These are phyloP conservation scores for Peribolospora baueri DNA, from an alignment of 768 basidiomycete species.

Conservation along the genomic window DNA sequence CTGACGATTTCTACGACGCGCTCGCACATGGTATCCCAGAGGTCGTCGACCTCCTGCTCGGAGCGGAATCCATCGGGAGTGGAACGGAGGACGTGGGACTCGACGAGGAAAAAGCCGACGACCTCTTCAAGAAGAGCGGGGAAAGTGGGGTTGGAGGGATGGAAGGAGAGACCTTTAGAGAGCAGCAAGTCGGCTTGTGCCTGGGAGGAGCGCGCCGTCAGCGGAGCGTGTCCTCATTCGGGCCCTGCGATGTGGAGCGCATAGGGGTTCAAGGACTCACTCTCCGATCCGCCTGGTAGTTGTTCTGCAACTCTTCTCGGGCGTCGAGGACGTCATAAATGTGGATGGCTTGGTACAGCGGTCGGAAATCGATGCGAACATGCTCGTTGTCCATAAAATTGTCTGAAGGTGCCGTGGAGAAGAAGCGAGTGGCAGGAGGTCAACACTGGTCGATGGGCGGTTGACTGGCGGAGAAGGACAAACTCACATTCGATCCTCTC, in stretches of 20 bases:
- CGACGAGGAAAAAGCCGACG: constrained; percentile 91
- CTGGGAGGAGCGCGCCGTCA: constrained; percentile 23
- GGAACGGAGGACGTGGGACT: constrained; percentile 69
- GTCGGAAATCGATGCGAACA: constrained; percentile 74
- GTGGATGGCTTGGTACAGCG: constrained; percentile 86
- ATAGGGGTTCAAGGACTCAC: constrained; percentile 20
- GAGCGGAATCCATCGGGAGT: constrained; percentile 61
- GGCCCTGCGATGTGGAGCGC: background rate
- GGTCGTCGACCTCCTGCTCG: constrained; percentile 67
- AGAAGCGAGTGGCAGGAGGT: background rate
- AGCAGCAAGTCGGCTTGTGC: constrained; percentile 93
- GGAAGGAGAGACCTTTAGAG: constrained; percentile 22
- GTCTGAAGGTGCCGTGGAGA: constrained; percentile 26
- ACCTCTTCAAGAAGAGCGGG: constrained; percentile 70
- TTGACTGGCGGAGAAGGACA: background rate
- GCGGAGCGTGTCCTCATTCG: background rate
- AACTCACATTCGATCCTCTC: constrained; percentile 81
- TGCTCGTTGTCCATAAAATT: constrained; percentile 79
- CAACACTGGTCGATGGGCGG: background rate
- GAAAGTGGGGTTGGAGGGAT: constrained; percentile 25
- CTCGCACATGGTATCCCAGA: constrained; percentile 69
- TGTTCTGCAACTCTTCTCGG: constrained; percentile 66
- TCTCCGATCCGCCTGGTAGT: constrained; percentile 93
- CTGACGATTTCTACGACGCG: constrained; percentile 51
- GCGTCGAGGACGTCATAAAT: constrained; percentile 79